phyloP scores from a whole-genome alignment of 371 early-diverging fungal species.

The Spiromyces aspiralis region DNA sequence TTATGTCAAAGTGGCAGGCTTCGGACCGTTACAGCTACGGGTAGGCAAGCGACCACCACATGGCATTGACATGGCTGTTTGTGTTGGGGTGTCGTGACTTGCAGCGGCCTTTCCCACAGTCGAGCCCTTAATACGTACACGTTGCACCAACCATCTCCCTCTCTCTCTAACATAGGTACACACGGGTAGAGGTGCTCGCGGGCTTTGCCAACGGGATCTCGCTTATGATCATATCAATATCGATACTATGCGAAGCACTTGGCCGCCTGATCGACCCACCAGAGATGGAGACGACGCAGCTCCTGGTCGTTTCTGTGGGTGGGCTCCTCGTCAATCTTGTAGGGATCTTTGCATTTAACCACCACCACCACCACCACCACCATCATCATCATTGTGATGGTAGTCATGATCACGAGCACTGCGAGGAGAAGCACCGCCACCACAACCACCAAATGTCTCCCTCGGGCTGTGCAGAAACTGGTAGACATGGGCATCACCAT shows the following conservation, averaged over 20 bases:
- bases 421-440: too few relatives aligned
- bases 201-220: conserved; percentile 86
- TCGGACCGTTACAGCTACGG: conserved; percentile 49
- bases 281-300: conserved; percentile 66
- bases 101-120: too few relatives aligned
- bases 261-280: conserved; percentile 73
- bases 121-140: too few relatives aligned
- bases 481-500: conserved; percentile 22
- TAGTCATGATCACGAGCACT: conserved; percentile 11
- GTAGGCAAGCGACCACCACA: conserved; percentile 21
- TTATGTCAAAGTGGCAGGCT: conserved; percentile 81
- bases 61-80: too few relatives aligned
- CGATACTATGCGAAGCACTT: conserved; percentile 78
- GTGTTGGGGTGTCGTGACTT: too few relatives aligned
- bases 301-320: conserved; percentile 71
- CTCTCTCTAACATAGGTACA: conserved; percentile 47
- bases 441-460: too few relatives aligned
- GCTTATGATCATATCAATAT: conserved; percentile 68
- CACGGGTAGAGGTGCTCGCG: conserved; percentile 75
- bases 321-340: conserved; percentile 85
- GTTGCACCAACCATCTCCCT: too few relatives aligned
- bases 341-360: conserved; percentile 84
- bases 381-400: conserved; percentile 24
- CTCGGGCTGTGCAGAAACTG: too few relatives aligned
- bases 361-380: conserved; percentile 48